These are phyloP conservation scores for Alternaria ventricosa DNA, from an alignment of 2,329 filamentous ascomycete species.

Conservation along the genomic window DNA sequence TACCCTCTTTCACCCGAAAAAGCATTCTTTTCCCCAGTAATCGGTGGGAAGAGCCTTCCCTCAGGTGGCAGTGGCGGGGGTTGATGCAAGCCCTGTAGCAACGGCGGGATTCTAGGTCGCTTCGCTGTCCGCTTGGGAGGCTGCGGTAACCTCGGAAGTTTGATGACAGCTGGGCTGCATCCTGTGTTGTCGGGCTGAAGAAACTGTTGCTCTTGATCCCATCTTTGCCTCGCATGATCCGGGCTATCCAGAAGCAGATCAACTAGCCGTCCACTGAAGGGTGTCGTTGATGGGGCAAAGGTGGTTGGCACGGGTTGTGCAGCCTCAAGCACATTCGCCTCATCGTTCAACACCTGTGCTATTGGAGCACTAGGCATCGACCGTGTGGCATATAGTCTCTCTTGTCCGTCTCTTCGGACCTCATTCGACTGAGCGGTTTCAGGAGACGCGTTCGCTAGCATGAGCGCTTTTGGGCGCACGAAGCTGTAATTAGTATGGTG, in stretches of 20 bases:
- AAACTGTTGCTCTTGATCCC: conserved; percentile 29
- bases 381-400: conserved; percentile 2
- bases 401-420: conserved; percentile 2
- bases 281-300: conserved; percentile 18
- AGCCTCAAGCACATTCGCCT: conserved; percentile 14
- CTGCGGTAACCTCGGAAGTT: conserved; percentile 50
- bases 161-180: conserved; percentile 34
- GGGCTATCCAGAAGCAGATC: conserved; percentile 34
- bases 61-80: conserved; percentile 62
- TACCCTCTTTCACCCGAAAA: conserved; percentile 23
- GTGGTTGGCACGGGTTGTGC: conserved; percentile 18
- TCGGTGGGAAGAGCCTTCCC: conserved; percentile 66
- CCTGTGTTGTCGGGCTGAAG: conserved; percentile 17
- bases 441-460: conserved; percentile 5
- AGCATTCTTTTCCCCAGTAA: conserved; percentile 56
- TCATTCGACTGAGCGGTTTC: conserved; percentile 6
- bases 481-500: conserved; percentile 6
- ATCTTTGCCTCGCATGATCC: conserved; percentile 22
- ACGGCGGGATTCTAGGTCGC: conserved; percentile 53
- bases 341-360: conserved; percentile 44
- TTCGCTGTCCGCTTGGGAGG: conserved; percentile 38
- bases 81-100: conserved; percentile 67
- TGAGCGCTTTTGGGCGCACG: conserved; percentile 10
- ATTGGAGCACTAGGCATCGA: conserved; percentile 41
- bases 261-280: conserved; percentile 39